Percentiles rank a stretch among this genome's conserved stretches.
These are phyloP conservation scores for Thraustotheca clavata DNA, from an alignment of 352 stramenopile species.

Conservation along the genomic window DNA sequence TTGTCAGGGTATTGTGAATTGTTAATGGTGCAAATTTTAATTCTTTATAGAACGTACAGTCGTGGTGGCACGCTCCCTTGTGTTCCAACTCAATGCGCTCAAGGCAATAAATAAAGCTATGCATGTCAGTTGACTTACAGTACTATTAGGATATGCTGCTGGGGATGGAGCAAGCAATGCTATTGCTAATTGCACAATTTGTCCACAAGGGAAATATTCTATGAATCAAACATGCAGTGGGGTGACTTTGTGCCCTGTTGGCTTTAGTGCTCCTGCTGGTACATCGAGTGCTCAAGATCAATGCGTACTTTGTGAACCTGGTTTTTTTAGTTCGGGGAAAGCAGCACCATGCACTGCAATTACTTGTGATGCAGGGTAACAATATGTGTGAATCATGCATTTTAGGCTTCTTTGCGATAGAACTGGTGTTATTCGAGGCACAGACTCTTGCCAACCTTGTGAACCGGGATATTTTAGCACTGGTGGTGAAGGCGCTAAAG, in stretches of 20 bases:
- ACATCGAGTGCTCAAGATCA: conserved; percentile 25
- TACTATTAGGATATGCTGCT: conserved; percentile 28
- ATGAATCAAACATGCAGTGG: conserved; percentile 36
- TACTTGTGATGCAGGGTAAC: conserved; percentile 27
- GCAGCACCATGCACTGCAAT: conserved; percentile 28
- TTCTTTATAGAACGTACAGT: conserved; percentile 25
- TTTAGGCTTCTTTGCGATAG: conserved; percentile 1
- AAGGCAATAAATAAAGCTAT: too few species aligned
- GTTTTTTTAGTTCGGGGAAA: conserved; percentile 29
- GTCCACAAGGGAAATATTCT: conserved; percentile 38
- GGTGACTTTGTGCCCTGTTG: background rate
- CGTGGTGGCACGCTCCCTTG: conserved; percentile 31
- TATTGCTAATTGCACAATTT: conserved; percentile 31
- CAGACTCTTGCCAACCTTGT: conserved; percentile 27
- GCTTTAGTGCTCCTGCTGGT: conserved; percentile 19
- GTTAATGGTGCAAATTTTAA: background rate
- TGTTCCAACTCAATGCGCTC: conserved; percentile 1
- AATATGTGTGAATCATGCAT: background rate
- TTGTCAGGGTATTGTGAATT: conserved; percentile 18
- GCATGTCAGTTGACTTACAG: conserved; percentile 17
- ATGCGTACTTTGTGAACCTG: conserved; percentile 32
- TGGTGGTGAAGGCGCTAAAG: conserved; percentile 19
- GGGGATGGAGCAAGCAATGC: conserved; percentile 24
- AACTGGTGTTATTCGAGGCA: conserved; percentile 25
- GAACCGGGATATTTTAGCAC: conserved; percentile 29